Evolutionary conservation across 352 stramenopile species (phyloP).

Genomic region (Globisporangium lucens): DNA sequence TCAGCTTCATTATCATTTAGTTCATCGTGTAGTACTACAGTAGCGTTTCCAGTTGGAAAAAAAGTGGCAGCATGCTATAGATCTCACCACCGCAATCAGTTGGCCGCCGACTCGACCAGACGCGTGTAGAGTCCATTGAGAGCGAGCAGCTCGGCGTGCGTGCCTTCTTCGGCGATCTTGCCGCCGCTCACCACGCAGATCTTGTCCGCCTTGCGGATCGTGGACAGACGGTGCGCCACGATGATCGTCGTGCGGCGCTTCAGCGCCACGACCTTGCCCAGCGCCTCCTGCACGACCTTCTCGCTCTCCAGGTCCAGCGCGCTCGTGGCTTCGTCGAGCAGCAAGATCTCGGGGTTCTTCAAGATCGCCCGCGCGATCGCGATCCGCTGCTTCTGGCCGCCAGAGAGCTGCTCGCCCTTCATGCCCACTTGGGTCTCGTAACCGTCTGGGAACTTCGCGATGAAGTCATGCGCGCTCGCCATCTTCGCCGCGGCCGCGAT

Average conservation of each 20-base stretch:
- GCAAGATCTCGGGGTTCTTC: constrained; percentile 23
- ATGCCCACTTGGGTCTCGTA: constrained; percentile 87
- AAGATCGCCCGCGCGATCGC: constrained; percentile 79
- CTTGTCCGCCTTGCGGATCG: constrained; percentile 23
- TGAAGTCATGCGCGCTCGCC: constrained; percentile 88
- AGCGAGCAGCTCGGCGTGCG: constrained; percentile 16
- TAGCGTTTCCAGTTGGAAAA: too few relatives aligned
- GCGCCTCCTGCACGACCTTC: constrained; percentile 25
- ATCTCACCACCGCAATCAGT: not conserved
- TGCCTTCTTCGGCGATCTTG: constrained; percentile 14
- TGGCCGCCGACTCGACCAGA: not conserved
- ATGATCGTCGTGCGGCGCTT: constrained; percentile 48
- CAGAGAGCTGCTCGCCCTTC: constrained; percentile 45
- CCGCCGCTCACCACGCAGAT: constrained; percentile 19
- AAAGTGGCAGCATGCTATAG: too few relatives aligned
- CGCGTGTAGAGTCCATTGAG: constrained; percentile 14
- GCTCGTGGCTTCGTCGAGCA: constrained; percentile 43
- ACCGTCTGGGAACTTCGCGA: constrained; percentile 70
- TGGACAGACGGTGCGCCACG: constrained; percentile 20
- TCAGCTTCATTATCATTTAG: too few relatives aligned
- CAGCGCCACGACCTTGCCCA: constrained; percentile 22
- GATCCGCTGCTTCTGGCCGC: constrained; percentile 96
- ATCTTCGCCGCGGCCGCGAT: constrained; percentile 68
- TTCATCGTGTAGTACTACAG: too few relatives aligned
- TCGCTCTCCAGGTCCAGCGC: constrained; percentile 40